phyloP scores from a whole-genome alignment of 768 basidiomycete genomes.

The Sutorius australiensis region DNA sequence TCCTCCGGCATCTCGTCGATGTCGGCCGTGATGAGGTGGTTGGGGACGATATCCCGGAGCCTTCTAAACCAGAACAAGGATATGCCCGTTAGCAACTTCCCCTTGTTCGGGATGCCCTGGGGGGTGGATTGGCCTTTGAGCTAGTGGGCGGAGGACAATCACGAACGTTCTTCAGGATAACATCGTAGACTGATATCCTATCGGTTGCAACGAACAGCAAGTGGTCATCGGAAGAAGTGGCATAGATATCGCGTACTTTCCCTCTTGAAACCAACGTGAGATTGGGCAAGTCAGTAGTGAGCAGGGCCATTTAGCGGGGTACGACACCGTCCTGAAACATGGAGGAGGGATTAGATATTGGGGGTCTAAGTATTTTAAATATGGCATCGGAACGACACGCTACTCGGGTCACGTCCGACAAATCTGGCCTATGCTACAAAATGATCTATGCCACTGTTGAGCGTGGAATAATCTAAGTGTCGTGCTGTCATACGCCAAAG shows the following conservation, averaged over 20 bases:
- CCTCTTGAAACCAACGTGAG: constrained; percentile 79
- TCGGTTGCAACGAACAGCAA: constrained; percentile 94
- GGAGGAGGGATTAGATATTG: background rate
- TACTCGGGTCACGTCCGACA: constrained; percentile 3
- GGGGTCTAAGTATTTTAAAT: constrained; percentile 3
- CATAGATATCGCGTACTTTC: constrained; percentile 96
- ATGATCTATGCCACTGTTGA: constrained; percentile 3
- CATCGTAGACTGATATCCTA: constrained; percentile 95
- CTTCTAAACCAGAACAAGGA: constrained; percentile 96
- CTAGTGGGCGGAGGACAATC: background rate
- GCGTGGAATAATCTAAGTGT: constrained; percentile 14
- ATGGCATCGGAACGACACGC: constrained; percentile 15
- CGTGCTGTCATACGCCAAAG: background rate
- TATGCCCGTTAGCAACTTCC: constrained; percentile 81
- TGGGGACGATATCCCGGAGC: constrained; percentile 74
- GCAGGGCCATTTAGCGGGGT: constrained; percentile 35
- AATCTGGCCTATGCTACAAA: constrained; percentile 19
- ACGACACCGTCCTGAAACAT: background rate
- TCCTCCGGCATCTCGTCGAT: constrained; percentile 81
- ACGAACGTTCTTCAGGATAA: constrained; percentile 88
- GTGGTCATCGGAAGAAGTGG: constrained; percentile 61
- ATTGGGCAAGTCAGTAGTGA: constrained; percentile 53
- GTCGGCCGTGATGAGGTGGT: constrained; percentile 81
- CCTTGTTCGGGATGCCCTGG: constrained; percentile 94
- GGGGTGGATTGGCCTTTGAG: background rate